These are phyloP conservation scores for Epichloe aotearoae DNA, from an alignment of 2,329 filamentous ascomycete species.

Conservation along the genomic window DNA sequence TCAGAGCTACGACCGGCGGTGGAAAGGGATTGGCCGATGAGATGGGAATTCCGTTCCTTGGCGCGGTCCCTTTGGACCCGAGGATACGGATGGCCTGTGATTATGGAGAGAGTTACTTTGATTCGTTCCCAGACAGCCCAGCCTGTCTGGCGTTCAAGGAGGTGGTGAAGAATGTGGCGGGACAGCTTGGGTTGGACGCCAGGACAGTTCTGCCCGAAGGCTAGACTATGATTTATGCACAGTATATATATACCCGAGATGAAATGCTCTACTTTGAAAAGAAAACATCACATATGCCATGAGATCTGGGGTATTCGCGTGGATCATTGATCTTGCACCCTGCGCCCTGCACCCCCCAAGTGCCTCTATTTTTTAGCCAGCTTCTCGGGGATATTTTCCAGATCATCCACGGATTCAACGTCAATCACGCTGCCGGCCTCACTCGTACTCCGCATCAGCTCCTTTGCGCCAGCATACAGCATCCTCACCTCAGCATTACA, in stretches of 20 bases:
- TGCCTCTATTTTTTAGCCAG: constrained; percentile 21
- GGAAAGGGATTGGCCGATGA: constrained; percentile 69
- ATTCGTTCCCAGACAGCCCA: constrained; percentile 84
- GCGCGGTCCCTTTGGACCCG: constrained; percentile 81
- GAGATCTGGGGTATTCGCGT: neutral
- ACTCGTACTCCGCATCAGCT: constrained; percentile 84
- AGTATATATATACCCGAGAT: neutral
- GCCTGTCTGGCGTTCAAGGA: constrained; percentile 69
- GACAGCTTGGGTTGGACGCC: constrained; percentile 50
- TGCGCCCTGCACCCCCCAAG: no score
- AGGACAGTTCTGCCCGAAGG: constrained; percentile 35
- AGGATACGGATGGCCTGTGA: constrained; percentile 94
- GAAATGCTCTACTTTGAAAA: neutral
- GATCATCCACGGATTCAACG: constrained; percentile 64
- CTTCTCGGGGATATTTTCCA: constrained; percentile 67
- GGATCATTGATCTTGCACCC: neutral
- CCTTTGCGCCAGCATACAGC: constrained; percentile 92
- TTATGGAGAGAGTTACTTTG: constrained; percentile 94
- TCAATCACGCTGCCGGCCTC: constrained; percentile 85
- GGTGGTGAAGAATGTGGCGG: constrained; percentile 63
- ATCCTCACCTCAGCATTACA: constrained; percentile 80
- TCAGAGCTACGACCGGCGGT: constrained; percentile 81
- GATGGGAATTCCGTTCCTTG: constrained; percentile 78
- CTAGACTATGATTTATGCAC: constrained; percentile 12
- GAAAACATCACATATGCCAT: neutral